Evolutionary conservation across 2,329 filamentous ascomycete species (phyloP).

Genomic region (Aspergillus floridensis): DNA sequence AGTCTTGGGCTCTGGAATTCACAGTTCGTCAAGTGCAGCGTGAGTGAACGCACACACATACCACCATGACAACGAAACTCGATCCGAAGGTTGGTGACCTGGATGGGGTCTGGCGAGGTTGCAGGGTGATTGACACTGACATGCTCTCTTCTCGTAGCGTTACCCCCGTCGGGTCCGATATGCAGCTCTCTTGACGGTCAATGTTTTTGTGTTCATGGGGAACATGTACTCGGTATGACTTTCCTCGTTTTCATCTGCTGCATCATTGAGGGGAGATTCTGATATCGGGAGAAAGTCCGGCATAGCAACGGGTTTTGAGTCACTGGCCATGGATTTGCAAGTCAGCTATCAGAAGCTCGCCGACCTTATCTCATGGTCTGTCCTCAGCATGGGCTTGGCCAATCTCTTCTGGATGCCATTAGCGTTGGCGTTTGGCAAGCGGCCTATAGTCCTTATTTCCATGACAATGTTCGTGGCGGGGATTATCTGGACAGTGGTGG

Average conservation of each 20-base stretch:
- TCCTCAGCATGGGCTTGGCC: slow-evolving; percentile 28
- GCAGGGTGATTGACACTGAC: background rate
- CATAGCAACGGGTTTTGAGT: slow-evolving; percentile 25
- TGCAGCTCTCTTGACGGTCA: slow-evolving; percentile 27
- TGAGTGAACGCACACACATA: background rate
- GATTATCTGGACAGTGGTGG: slow-evolving; percentile 33
- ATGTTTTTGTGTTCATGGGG: slow-evolving; percentile 29
- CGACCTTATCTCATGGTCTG: slow-evolving; percentile 23
- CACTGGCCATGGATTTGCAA: slow-evolving; percentile 22
- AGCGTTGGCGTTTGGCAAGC: slow-evolving; percentile 39
- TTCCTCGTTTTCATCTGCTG: background rate
- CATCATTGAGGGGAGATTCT: background rate
- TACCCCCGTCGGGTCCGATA: slow-evolving; percentile 25
- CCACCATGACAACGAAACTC: slow-evolving; percentile 5
- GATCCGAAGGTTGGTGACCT: slow-evolving; percentile 21
- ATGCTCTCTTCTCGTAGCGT: slow-evolving; percentile 11
- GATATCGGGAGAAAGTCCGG: slow-evolving; percentile 20
- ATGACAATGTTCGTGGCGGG: slow-evolving; percentile 31
- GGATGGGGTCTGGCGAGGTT: background rate
- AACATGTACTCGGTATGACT: slow-evolving; percentile 28
- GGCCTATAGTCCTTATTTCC: slow-evolving; percentile 32
- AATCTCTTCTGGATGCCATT: slow-evolving; percentile 38
- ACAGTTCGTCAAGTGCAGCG: background rate
- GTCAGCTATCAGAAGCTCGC: slow-evolving; percentile 17
- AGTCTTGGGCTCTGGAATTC: no score